Base-by-base conservation (phyloP, 2,329 filamentous ascomycete species). In the Esteya vermicola region DNA sequence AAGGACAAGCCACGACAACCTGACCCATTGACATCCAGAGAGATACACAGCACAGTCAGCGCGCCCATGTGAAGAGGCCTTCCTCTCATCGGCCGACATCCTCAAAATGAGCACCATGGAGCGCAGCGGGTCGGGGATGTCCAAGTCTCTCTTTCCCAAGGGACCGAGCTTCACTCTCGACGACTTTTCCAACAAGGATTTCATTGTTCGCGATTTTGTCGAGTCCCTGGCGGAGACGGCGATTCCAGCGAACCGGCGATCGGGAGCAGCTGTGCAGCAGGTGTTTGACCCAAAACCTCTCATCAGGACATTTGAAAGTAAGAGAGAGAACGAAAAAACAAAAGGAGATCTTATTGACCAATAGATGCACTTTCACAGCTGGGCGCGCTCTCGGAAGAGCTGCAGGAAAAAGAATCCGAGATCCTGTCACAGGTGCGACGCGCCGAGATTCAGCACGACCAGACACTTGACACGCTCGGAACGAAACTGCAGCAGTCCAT, bases 161-260 rank as follows among this genome's bases (percentile, higher is more conserved):
- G 83, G 80, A 30, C 84, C 85, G 45, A 81, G 72, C 57, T 95
- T 95, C 64, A 85, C 78, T 9, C 70, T 96, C 45, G 85, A 94
- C 33, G 86, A 88, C 62, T 85, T 88, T 60, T 84, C 84, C 42
- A 83, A 70, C 57, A 83, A 83, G 52, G 91, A 96, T 62, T 98
- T 96, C 55, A 95, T 96, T 47, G 89, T 96, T 49, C 86, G 93
- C 54, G 91, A 98, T 63, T 98, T 98, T 57, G 80, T 98, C 51
- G 93, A 98, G 57, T 76, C 80, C 38, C 77, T 98, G 43, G 91
- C 89, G 38, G 88, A 96, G 47, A 82, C 70, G 50, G 83, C 85
- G 19, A 73, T 85, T 27, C 79, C 84, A n/a, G 67, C 71, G 19
- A 83, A 79, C 53, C 83, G 91, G 40, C 81, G 84, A 44, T 95